Evolutionary conservation across 1,284 basidiomycete species (phyloP).

Genomic region (Melanopsichium pennsylvanicum): DNA sequence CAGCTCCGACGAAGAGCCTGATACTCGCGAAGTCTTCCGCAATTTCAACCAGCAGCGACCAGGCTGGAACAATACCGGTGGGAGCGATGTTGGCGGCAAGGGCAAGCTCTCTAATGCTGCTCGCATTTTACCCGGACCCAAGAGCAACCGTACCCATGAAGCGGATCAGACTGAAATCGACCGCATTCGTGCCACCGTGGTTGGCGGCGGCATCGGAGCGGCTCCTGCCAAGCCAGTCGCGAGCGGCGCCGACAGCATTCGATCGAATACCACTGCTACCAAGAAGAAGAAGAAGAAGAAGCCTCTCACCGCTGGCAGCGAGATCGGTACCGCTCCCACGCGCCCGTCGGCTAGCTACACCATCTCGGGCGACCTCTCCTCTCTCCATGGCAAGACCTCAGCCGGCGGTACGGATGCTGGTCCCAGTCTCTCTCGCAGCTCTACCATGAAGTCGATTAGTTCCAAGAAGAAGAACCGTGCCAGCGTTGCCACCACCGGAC

Average conservation of each 20-base stretch:
- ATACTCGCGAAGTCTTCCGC: conserved; percentile 51
- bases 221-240: conserved; percentile 7
- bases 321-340: conserved; percentile 57
- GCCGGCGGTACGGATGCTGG: conserved; percentile 6
- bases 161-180: conserved; percentile 42
- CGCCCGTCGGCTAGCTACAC: conserved; percentile 42
- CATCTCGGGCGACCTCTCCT: conserved; percentile 43
- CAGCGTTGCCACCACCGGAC: conserved; percentile 35
- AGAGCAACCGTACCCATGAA: conserved; percentile 36
- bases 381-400: conserved; percentile 17
- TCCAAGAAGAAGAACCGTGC: conserved; percentile 57
- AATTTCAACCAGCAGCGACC: conserved; percentile 54
- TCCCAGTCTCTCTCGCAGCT: conserved; percentile 41
- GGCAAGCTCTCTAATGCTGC: conserved; percentile 30
- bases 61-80: conserved; percentile 19
- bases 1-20: conserved; percentile 58
- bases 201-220: conserved; percentile 49
- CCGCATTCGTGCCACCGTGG: conserved; percentile 55
- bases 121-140: conserved; percentile 53
- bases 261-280: conserved; percentile 27
- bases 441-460: conserved; percentile 34
- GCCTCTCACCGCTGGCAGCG: conserved; percentile 50
- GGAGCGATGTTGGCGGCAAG: conserved; percentile 48
- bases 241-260: conserved; percentile 31
- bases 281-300: conserved; percentile 58